Percentiles rank a stretch among this genome's conserved stretches.
These are phyloP conservation scores for Mortierella claussenii DNA, from an alignment of 192 early-diverging fungal species.

Conservation along the genomic window DNA sequence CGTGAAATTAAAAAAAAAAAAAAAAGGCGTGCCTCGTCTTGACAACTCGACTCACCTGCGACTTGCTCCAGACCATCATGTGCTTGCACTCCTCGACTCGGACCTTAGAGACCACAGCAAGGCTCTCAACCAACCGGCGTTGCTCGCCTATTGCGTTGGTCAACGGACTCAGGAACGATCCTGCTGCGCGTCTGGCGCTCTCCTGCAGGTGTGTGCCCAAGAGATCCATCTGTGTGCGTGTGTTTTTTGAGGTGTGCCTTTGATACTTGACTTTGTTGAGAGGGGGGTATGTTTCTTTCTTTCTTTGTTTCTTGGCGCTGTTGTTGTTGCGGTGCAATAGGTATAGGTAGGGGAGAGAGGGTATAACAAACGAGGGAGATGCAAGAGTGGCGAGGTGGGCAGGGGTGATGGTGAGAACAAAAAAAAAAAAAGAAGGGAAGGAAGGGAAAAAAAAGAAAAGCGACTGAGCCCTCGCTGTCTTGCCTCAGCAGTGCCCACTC, in stretches of 20 bases:
- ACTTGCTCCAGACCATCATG: conserved; percentile 51
- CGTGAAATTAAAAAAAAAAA: conserved; percentile 4
- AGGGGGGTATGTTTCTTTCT: neutral
- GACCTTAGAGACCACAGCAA: conserved; percentile 40
- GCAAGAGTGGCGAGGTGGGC: neutral
- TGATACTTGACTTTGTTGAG: too few species aligned
- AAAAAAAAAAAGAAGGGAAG: neutral
- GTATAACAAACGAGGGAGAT: neutral
- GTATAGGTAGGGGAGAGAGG: too few species aligned
- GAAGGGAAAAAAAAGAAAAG: neutral
- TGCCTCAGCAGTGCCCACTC: too few species aligned
- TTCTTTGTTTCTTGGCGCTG: neutral
- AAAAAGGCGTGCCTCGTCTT: neutral
- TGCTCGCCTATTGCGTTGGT: conserved; percentile 53
- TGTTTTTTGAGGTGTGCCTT: neutral
- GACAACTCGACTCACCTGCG: conserved; percentile 22
- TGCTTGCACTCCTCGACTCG: conserved; percentile 53
- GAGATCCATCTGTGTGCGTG: conserved; percentile 35
- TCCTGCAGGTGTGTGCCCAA: conserved; percentile 42
- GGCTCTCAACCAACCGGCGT: conserved; percentile 37
- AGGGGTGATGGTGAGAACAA: too few species aligned
- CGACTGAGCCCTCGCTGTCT: too few species aligned
- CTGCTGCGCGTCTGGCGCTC: conserved; percentile 46
- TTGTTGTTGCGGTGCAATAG: too few species aligned
- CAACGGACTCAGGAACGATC: conserved; percentile 44